A percentile compares a stretch with the other conserved stretches of the same genome.
phyloP scores from a whole-genome alignment of 768 basidiomycete genomes.

The Paxillus involutus region DNA sequence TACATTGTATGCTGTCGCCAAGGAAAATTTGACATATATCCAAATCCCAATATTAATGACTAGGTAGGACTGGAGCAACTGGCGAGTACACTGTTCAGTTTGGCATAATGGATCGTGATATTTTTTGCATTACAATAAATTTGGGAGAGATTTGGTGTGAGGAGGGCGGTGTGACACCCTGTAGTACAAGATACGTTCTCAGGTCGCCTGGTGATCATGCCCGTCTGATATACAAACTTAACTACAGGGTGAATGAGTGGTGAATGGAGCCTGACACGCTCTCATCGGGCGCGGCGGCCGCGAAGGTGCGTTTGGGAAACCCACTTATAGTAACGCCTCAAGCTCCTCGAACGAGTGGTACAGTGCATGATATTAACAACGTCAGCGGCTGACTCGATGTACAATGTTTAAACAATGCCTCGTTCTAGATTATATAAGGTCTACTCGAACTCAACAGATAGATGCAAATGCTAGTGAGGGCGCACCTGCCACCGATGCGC shows the following conservation, averaged over 20 bases:
- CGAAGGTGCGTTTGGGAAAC: not conserved
- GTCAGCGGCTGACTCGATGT: too few relatives aligned
- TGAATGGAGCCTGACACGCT: constrained; percentile 25
- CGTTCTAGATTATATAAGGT: too few relatives aligned
- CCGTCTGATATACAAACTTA: not conserved
- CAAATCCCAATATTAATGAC: constrained; percentile 23
- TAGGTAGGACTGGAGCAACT: constrained; percentile 29
- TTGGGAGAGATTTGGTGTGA: constrained; percentile 30
- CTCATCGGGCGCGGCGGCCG: too few relatives aligned
- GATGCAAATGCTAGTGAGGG: too few relatives aligned
- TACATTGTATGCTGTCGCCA: constrained; percentile 4
- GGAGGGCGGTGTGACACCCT: constrained; percentile 37
- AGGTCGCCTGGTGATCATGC: not conserved
- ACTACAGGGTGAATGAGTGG: too few relatives aligned
- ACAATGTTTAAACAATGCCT: too few relatives aligned
- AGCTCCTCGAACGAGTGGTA: too few relatives aligned
- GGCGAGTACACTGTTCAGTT: not conserved
- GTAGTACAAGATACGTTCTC: constrained; percentile 38
- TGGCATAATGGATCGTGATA: too few relatives aligned
- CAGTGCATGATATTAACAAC: too few relatives aligned
- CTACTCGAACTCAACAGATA: too few relatives aligned
- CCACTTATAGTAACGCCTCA: too few relatives aligned
- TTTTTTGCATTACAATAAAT: not conserved
- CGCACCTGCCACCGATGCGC: too few relatives aligned
- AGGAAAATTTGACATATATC: constrained; percentile 36